Evolutionary conservation across 75 land plant species (phyloP).

Genomic region (Picea glauca): DNA sequence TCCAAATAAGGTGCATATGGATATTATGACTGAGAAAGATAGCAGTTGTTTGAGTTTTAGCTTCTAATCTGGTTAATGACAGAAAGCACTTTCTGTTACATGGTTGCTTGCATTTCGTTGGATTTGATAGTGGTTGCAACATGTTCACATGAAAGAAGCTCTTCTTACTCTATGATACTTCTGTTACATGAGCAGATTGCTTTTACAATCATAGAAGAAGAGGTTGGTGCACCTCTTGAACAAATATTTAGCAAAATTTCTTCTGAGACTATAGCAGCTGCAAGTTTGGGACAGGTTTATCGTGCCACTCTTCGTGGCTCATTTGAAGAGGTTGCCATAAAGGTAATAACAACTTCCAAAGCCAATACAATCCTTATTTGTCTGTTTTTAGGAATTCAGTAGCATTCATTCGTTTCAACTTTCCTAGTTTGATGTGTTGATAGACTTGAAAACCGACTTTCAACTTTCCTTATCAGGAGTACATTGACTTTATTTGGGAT

Average conservation of each 20-base stretch:
- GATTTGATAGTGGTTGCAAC: neutral
- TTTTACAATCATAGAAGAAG: constrained; percentile 87
- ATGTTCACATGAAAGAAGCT: neutral
- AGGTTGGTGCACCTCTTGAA: constrained; percentile 84
- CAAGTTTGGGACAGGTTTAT: constrained; percentile 97
- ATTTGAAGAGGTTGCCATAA: constrained; percentile 95
- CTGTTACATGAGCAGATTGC: constrained; percentile 50
- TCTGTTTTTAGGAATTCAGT: neutral
- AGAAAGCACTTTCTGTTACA: neutral
- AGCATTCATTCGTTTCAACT: neutral
- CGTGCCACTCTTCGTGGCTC: constrained; percentile 79
- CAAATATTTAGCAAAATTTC: constrained; percentile 87
- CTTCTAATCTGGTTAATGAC: neutral
- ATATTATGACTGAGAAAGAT: constrained; percentile 1
- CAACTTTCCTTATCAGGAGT: too few relatives aligned
- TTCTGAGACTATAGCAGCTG: constrained; percentile 89
- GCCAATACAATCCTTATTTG: neutral
- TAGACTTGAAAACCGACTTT: neutral
- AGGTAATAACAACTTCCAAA: constrained; percentile 40
- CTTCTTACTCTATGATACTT: neutral
- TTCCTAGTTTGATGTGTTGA: neutral
- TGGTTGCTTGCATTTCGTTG: neutral
- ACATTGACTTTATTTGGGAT: too few relatives aligned
- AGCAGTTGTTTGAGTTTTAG: neutral
- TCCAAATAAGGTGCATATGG: constrained; percentile 72